phyloP scores from a whole-genome alignment of 306 rosid genomes.

The Malus asiatica region DNA sequence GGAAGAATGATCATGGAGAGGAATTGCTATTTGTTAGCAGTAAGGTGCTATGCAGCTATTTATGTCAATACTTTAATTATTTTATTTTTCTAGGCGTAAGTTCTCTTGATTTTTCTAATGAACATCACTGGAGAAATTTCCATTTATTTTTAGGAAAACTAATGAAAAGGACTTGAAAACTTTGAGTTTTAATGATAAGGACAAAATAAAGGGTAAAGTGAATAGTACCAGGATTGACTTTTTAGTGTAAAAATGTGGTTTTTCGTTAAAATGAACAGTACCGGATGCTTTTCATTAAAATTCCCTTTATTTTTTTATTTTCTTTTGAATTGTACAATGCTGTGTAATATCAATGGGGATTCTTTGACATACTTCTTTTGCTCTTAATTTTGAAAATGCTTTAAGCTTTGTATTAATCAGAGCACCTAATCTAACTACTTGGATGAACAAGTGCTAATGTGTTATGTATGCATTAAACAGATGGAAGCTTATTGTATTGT shows the following conservation, averaged over 20 bases:
- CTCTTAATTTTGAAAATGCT: neutral
- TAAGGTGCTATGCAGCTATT: constrained; percentile 46
- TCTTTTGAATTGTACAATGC: neutral
- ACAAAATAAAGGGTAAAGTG: no score
- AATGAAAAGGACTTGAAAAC: no score
- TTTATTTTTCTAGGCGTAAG: neutral
- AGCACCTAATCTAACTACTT: neutral
- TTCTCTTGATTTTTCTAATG: neutral
- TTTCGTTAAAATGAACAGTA: no score
- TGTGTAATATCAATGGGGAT: neutral
- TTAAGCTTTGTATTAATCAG: neutral
- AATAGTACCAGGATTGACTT: no score
- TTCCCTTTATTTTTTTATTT: neutral
- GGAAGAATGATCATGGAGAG: constrained; percentile 94
- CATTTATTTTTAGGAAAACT: neutral
- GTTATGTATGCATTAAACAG: neutral
- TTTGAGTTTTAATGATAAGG: no score
- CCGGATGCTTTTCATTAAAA: no score
- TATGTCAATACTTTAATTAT: neutral
- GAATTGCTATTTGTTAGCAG: constrained; percentile 89
- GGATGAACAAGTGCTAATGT: neutral
- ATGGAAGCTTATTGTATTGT: neutral
- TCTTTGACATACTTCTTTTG: neutral
- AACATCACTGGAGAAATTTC: neutral
- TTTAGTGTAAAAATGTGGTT: no score